phyloP scores from a whole-genome alignment of 2,329 filamentous ascomycete species.

The Verticillium dahliae region DNA sequence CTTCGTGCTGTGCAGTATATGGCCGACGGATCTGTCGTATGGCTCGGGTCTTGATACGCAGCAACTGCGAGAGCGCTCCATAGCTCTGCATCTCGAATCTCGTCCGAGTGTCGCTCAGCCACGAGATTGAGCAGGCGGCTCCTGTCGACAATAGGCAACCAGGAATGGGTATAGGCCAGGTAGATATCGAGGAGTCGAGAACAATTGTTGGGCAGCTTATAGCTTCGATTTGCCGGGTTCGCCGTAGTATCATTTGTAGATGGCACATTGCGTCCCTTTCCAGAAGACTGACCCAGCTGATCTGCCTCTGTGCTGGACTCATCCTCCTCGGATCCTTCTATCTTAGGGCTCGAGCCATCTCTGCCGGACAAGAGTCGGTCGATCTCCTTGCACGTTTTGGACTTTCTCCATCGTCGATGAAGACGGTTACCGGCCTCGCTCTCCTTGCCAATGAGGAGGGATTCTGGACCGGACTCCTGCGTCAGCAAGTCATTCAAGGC shows the following conservation, averaged over 20 bases:
- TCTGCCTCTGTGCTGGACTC: conserved; percentile 22
- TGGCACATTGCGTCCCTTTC: not conserved
- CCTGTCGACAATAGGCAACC: conserved; percentile 69
- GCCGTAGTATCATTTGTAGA: not conserved
- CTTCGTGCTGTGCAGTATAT: conserved; percentile 44
- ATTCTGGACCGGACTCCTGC: conserved; percentile 32
- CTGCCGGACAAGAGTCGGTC: conserved; percentile 52
- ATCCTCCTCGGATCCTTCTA: conserved; percentile 27
- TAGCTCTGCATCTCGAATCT: conserved; percentile 46
- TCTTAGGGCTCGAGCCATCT: conserved; percentile 20
- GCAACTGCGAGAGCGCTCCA: conserved; percentile 55
- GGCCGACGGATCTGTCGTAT: conserved; percentile 21
- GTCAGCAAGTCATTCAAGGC: conserved; percentile 49
- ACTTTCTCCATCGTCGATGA: conserved; percentile 57
- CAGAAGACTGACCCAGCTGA: not conserved
- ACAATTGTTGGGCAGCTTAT: conserved; percentile 36
- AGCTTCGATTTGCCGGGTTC: not conserved
- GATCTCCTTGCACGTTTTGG: conserved; percentile 55
- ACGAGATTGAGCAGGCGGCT: conserved; percentile 39
- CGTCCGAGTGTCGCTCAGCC: conserved; percentile 18
- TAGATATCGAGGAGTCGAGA: conserved; percentile 64
- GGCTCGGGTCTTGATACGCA: conserved; percentile 41
- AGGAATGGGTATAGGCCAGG: conserved; percentile 68
- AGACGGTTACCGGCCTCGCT: conserved; percentile 46
- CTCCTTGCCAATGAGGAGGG: conserved; percentile 45